Base-by-base conservation (phyloP, 2,329 filamentous ascomycete genomes). In the Colletotrichum sp. region DNA sequence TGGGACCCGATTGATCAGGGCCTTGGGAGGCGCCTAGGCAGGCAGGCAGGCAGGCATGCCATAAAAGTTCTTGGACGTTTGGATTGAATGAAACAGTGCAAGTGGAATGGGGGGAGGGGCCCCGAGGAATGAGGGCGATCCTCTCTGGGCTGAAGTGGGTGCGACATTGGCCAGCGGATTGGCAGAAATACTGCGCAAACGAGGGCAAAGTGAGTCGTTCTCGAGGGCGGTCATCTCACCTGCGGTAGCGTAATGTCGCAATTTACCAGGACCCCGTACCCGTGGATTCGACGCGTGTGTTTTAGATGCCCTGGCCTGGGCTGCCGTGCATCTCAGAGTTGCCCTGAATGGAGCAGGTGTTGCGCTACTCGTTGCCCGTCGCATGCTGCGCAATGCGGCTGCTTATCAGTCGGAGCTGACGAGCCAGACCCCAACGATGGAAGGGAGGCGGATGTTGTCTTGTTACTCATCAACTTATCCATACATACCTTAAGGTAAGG, bases 101-200 rank as follows among this genome's bases (percentile, higher is more conserved):
- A 64, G 30, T 64, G 71, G 73, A 65, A 75, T 67, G 70, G 38
- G 73, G 69, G 43, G 64, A 61, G 64, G 64, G 52, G 64, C 28
- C 34, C 63, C 63, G 34, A 67, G 73, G 70, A 75, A 75, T 73
- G 73, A 58, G 64, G 60, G 60, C 38, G 43, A 43, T 70, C 26
- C 58, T 58, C 34, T 73, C 70, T 73, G 64, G 73, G 70, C 73
- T 73, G 73, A 75, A 75, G 73, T 75, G 73, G 73, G 28, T 61
- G 67, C 26, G 13, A 43, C 38, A 52, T 38, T 34, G 55, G 57
- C 55, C 61, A 24, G 21, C 21, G 52, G 67, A 52, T 63, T 70
- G 43, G 63, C 43, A 72, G 70, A 68, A 73, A 43, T 75, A 43
- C 63, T 72, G 73, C 64, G 57, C n/a, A 61, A 13, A 43, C 16